Evolutionary conservation across 164 flowering plant species (phyloP), one percentile per base, ranked within the genome.

Genomic region (Stephania cephalantha): DNA sequence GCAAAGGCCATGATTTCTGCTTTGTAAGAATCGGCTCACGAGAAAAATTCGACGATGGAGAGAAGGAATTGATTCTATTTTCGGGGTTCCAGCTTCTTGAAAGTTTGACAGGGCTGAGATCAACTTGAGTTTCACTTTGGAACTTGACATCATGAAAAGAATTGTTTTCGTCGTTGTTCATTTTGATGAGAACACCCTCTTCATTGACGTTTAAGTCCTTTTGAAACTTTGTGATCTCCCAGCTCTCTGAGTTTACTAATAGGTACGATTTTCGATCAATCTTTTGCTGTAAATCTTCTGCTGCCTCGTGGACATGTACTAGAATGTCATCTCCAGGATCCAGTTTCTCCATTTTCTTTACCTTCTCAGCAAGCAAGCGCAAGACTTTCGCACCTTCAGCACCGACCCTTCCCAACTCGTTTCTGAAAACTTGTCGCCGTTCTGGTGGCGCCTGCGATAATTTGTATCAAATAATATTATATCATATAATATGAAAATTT

Each of bases 201-300:
- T 78, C 76, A 52, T 50, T 10, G 1, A 11, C 55, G 15, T 10
- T 15, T 9, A 15, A 58, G 20, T 58, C 64, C 4, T 58, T 58
- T 15, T 82, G 83, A n/a, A 64, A 85, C 63, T 50, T 78, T 70
- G 78, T 86, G 15, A 82, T 77, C 82, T 84, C 90, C 98, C 97
- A 90, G 79, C 85, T 80, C 71, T 88, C 91, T 22, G 90, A 79
- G 75, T 88, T 84, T 61, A 95, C 94, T 30, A 95, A 87, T 58
- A 95, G 85, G 81, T 87, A 89, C 6, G 97, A 93, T 45, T 85
- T 87, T 46, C 74, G 71, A 73, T 93, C 97, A 50, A 95, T 91
- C 82, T 88, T 90, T 84, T 83, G 85, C 74, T 93, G 98, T 80
- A 95, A 77, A 67, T 83, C 86, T 80, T 92, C 97, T 29, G 94